A percentile compares a stretch with the other conserved stretches of the same genome.
Conservation (phyloP, 2,329 filamentous ascomycete species). For the Apiospora arundinis region DNA sequence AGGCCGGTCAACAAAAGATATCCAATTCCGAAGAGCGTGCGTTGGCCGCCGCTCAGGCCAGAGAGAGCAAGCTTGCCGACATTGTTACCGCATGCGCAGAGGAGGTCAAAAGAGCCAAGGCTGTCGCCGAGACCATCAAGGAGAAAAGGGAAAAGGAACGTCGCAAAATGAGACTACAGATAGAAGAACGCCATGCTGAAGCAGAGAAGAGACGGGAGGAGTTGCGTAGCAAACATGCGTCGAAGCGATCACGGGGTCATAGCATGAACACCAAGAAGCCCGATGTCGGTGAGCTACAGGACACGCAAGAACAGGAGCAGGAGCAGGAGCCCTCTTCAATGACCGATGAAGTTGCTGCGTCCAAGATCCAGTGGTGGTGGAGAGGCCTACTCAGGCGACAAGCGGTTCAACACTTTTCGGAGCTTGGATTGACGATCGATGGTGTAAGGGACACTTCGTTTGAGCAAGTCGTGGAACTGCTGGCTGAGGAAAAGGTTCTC, state of each 20-base stretch:
- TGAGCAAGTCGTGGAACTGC: conserved; percentile 73
- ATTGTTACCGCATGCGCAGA: conserved; percentile 83
- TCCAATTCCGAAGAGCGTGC: conserved; percentile 77
- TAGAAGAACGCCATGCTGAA: conserved; percentile 81
- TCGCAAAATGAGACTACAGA: conserved; percentile 71
- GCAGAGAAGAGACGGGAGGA: conserved; percentile 75
- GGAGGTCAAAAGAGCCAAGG: conserved; percentile 82
- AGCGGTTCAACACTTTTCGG: conserved; percentile 69
- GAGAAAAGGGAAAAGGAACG: conserved; percentile 79
- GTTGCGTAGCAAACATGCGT: conserved; percentile 60
- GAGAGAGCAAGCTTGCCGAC: conserved; percentile 81
- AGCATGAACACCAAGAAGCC: conserved; percentile 52
- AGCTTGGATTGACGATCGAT: conserved; percentile 73
- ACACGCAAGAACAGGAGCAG: conserved; percentile 55
- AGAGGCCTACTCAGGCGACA: conserved; percentile 62
- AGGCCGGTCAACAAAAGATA: conserved; percentile 69
- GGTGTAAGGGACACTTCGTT: conserved; percentile 74
- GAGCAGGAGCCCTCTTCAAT: conserved; percentile 49
- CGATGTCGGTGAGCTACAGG: conserved; percentile 47
- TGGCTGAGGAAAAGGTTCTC: conserved; percentile 72
- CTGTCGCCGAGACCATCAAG: conserved; percentile 82
- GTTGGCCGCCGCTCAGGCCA: conserved; percentile 76
- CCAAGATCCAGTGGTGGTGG: conserved; percentile 75
- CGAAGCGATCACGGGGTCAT: conserved; percentile 59
- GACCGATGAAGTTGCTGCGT: conserved; percentile 66